Conservation (phyloP, 208 protist genomes). For the Trypanosoma rangeli region DNA sequence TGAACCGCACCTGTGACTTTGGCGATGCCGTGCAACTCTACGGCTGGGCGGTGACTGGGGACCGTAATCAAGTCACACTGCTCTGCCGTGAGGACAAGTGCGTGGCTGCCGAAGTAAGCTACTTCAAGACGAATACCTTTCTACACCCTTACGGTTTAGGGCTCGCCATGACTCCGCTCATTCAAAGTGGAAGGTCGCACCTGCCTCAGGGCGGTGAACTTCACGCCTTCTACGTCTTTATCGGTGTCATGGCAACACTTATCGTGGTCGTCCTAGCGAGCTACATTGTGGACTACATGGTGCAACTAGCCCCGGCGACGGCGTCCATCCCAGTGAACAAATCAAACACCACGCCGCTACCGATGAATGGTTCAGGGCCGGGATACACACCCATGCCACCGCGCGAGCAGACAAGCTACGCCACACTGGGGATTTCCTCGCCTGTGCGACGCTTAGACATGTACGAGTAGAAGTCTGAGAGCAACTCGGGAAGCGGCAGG, state of each 20-base stretch:
- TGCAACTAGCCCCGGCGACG: conserved; percentile 40
- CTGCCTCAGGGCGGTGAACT: not conserved
- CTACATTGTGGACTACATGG: conserved; percentile 56
- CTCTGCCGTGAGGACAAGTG: conserved; percentile 30
- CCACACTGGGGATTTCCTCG: not conserved
- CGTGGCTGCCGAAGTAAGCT: conserved; percentile 23
- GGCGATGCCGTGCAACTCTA: conserved; percentile 13
- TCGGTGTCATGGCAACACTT: conserved; percentile 42
- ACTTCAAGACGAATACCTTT: not conserved
- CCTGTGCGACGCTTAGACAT: conserved; percentile 13
- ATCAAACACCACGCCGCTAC: not conserved
- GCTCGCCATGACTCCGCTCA: conserved; percentile 3
- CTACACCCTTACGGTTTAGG: not conserved
- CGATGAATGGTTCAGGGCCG: not conserved
- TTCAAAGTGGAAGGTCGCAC: not conserved
- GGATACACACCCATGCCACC: not conserved
- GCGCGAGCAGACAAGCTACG: not conserved
- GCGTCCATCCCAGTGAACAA: not conserved
- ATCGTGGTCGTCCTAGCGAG: conserved; percentile 36
- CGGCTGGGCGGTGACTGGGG: conserved; percentile 30
- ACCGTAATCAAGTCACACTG: conserved; percentile 38
- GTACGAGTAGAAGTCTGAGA: conserved; percentile 6
- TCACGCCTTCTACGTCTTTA: conserved; percentile 30
- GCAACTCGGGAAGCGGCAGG: not conserved
- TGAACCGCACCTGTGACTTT: conserved; percentile 5